These are phyloP conservation scores for Erythrobasidium yunnanense DNA, from an alignment of 768 basidiomycete genomes.

Conservation along the genomic window DNA sequence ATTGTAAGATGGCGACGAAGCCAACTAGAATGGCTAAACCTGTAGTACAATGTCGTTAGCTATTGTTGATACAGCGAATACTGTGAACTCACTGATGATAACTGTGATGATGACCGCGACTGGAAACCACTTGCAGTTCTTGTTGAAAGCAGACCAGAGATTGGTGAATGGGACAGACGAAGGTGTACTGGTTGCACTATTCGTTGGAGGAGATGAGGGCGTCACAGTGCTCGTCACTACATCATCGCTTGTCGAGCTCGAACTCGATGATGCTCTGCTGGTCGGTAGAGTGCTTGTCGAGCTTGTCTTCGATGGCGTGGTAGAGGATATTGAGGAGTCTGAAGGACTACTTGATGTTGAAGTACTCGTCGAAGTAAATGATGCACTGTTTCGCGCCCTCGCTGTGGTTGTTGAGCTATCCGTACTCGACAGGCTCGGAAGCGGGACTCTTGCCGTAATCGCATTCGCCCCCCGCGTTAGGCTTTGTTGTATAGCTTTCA, in stretches of 20 bases:
- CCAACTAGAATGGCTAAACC: slow-evolving; percentile 8
- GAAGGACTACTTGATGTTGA: neutral
- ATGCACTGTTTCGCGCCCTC: no score
- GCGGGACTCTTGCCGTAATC: no score
- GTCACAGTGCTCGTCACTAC: neutral
- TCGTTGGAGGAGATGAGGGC: neutral
- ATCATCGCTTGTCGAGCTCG: neutral
- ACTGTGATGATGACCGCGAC: slow-evolving; percentile 13
- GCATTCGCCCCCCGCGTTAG: no score
- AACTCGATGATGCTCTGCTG: neutral
- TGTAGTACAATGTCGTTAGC: neutral
- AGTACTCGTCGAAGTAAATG: neutral
- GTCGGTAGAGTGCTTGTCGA: neutral
- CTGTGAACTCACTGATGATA: slow-evolving; percentile 3
- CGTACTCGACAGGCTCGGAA: no score
- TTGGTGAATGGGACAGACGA: neutral
- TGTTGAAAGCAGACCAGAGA: slow-evolving; percentile 18
- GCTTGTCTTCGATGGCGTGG: neutral
- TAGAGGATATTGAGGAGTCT: neutral
- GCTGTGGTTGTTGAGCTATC: neutral
- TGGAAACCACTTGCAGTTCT: slow-evolving; percentile 16
- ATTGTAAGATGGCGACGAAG: slow-evolving; percentile 12
- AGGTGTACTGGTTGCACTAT: neutral
- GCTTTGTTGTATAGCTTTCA: neutral
- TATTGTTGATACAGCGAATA: neutral